Percentiles rank a stretch among this genome's conserved stretches.
phyloP scores from a whole-genome alignment of 202 grass and related monocot genomes.

The Eragrostis tef region DNA sequence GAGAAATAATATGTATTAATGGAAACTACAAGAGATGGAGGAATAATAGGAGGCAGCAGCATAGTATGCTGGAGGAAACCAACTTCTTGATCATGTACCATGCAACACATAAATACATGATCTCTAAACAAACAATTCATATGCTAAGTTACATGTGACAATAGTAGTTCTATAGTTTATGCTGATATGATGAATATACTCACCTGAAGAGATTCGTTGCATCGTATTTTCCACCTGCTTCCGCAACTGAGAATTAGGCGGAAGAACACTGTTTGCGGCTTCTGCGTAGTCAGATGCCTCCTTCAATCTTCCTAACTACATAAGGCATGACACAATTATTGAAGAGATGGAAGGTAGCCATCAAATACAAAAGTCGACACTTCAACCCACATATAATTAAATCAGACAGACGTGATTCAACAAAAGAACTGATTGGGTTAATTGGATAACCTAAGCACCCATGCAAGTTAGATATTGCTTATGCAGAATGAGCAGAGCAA shows the following conservation, averaged over 20 bases:
- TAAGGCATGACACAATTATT: neutral
- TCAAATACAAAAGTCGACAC: slow-evolving; percentile 14
- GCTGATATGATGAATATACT: slow-evolving; percentile 18
- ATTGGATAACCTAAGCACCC: no score
- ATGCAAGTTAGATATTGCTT: no score
- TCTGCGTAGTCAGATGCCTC: slow-evolving; percentile 76
- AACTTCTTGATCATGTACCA: slow-evolving; percentile 34
- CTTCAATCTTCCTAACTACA: slow-evolving; percentile 83
- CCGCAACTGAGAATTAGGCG: slow-evolving; percentile 56
- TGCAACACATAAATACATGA: neutral
- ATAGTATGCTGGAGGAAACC: neutral
- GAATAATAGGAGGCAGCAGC: slow-evolving; percentile 21
- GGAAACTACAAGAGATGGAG: slow-evolving; percentile 33
- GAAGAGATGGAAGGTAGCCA: slow-evolving; percentile 6
- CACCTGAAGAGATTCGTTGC: slow-evolving; percentile 67
- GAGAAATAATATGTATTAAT: no score
- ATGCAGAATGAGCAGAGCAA: slow-evolving; percentile 8
- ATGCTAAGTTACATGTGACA: slow-evolving; percentile 2
- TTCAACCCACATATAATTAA: neutral
- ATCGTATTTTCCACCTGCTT: slow-evolving; percentile 64
- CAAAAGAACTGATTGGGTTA: neutral
- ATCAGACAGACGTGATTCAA: slow-evolving; percentile 31
- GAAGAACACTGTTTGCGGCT: slow-evolving; percentile 54
- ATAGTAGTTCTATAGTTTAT: slow-evolving; percentile 32
- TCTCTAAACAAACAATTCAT: slow-evolving; percentile 26